Percentiles rank a stretch among this genome's conserved stretches.
phyloP scores from a whole-genome alignment of 1,139 yeast species.

The Candida buenavistaensis region DNA sequence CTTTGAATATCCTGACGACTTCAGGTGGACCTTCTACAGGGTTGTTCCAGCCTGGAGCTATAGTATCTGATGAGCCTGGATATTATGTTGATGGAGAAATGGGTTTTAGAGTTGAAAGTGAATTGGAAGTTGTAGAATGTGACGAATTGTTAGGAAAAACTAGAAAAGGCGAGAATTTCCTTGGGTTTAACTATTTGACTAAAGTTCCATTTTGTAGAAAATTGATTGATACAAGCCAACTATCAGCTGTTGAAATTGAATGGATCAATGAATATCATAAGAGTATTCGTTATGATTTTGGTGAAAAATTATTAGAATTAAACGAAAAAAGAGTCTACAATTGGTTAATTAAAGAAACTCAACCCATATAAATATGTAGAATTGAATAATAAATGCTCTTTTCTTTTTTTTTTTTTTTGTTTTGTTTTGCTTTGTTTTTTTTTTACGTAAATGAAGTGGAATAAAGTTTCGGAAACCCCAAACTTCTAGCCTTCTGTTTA shows the following conservation, averaged over 20 bases:
- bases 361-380: conserved; percentile 15
- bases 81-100: conserved; percentile 51
- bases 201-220: conserved; percentile 54
- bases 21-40: conserved; percentile 32
- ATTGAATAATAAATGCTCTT: too few species aligned
- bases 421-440: too few species aligned
- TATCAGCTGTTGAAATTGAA: conserved; percentile 40
- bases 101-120: conserved; percentile 57
- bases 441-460: conserved; percentile 27
- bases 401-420: too few species aligned
- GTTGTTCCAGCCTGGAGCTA: conserved; percentile 46
- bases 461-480: conserved; percentile 27
- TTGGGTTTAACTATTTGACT: conserved; percentile 52
- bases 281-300: conserved; percentile 37
- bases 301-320: conserved; percentile 33
- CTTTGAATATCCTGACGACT: conserved; percentile 45
- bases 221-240: conserved; percentile 40
- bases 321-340: conserved; percentile 39
- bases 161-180: conserved; percentile 32
- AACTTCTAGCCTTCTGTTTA: conserved; percentile 21
- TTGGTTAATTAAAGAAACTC: conserved; percentile 43
- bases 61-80: conserved; percentile 59
- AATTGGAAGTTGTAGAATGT: conserved; percentile 43
- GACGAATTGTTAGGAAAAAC: conserved; percentile 34
- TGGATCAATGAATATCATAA: conserved; percentile 54